These are phyloP conservation scores for Cydonia oblonga DNA, from an alignment of 331 rosid species.

Conservation along the genomic window DNA sequence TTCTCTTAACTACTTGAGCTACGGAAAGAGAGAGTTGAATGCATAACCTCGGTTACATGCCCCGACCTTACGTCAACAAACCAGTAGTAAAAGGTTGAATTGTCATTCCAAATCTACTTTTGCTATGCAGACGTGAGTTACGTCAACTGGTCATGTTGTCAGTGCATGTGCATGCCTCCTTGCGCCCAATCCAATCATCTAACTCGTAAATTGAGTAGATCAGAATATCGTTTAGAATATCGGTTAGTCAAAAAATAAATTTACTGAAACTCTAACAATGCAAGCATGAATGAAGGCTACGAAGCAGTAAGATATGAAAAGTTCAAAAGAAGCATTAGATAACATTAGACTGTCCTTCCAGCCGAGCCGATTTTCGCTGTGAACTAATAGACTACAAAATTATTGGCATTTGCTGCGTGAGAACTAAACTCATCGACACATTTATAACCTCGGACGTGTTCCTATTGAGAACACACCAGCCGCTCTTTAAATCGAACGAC, in stretches of 20 bases:
- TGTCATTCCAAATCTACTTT: not conserved
- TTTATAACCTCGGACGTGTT: not conserved
- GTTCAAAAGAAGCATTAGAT: not conserved
- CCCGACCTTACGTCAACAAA: not conserved
- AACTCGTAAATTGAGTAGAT: not conserved
- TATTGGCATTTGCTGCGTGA: not conserved
- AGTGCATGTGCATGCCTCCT: not conserved
- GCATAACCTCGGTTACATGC: not conserved
- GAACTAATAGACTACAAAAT: not conserved
- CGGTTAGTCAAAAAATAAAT: no score
- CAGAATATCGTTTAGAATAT: not conserved
- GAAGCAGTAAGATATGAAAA: not conserved
- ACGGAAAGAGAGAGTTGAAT: no score
- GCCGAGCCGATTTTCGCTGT: not conserved
- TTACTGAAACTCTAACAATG: not conserved
- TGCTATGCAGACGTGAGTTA: no score
- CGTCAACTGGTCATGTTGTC: rapidly evolving
- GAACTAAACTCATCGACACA: not conserved
- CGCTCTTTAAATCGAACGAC: not conserved
- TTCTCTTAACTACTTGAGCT: no score
- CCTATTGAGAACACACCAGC: not conserved
- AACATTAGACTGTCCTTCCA: not conserved
- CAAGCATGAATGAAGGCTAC: no score
- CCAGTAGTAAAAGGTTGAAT: not conserved
- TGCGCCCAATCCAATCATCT: no score